Evolutionary conservation across 805 yeast species (phyloP).

Genomic region (Starmerella potacharoeniae): DNA sequence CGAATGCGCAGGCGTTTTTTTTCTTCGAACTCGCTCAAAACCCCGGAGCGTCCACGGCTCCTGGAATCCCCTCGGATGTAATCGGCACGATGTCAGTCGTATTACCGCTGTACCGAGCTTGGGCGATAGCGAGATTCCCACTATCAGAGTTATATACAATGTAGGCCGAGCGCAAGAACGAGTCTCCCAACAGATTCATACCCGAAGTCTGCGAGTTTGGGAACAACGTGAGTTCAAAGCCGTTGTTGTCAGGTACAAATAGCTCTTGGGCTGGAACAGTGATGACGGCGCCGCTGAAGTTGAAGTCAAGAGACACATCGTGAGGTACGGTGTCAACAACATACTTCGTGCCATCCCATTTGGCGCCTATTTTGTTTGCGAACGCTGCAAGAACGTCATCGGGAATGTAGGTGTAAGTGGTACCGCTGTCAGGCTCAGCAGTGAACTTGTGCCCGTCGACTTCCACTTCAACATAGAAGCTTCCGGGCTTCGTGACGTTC

Average conservation of each 20-base stretch:
- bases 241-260: constrained; percentile 13
- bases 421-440: constrained; percentile 39
- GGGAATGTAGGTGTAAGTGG: constrained; percentile 39
- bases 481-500: background rate
- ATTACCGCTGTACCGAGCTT: constrained; percentile 28
- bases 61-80: background rate
- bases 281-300: constrained; percentile 20
- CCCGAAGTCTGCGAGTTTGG: constrained; percentile 13
- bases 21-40: background rate
- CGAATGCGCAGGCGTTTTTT: background rate
- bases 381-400: constrained; percentile 6
- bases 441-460: constrained; percentile 6
- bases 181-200: constrained; percentile 47
- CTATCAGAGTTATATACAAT: constrained; percentile 54
- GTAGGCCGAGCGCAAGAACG: constrained; percentile 52
- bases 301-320: constrained; percentile 7
- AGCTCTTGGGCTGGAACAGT: constrained; percentile 23
- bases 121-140: constrained; percentile 45
- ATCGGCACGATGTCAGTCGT: background rate
- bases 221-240: constrained; percentile 8
- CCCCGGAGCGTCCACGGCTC: background rate
- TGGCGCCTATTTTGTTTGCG: constrained; percentile 9
- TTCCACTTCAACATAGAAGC: constrained; percentile 11
- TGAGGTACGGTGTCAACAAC: background rate
- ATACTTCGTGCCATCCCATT: constrained; percentile 6